A percentile compares a stretch with the other conserved stretches of the same genome.
Evolutionary conservation across 257 asterid species (phyloP).

Genomic region (Linaria vulgaris): DNA sequence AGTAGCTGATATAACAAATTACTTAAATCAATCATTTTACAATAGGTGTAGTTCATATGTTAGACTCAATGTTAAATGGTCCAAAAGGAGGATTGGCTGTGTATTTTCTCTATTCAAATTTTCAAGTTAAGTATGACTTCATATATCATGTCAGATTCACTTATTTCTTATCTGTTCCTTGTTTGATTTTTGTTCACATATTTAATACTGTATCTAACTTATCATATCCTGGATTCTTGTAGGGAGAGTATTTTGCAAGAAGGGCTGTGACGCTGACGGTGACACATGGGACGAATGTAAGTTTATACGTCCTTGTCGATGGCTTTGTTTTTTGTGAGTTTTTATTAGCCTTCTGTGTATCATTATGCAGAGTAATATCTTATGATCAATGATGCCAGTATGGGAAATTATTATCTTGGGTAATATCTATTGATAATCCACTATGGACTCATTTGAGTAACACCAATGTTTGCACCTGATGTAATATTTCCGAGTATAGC

Average conservation of each 20-base stretch:
- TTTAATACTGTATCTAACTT: conserved; percentile 10
- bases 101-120: not conserved
- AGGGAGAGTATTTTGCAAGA: conserved; percentile 97
- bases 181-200: not conserved
- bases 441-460: not conserved
- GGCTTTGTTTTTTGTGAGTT: not conserved
- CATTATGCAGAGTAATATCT: conserved; percentile 25
- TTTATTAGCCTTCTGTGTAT: not conserved
- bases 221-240: conserved; percentile 27
- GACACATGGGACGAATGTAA: conserved; percentile 83
- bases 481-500: not conserved
- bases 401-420: not conserved
- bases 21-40: too few species aligned
- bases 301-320: conserved; percentile 26
- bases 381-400: not conserved
- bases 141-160: not conserved
- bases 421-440: too few species aligned
- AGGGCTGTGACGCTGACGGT: conserved; percentile 85
- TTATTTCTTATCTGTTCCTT: not conserved
- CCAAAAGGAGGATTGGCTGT: not conserved
- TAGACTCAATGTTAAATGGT: not conserved
- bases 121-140: not conserved
- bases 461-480: not conserved
- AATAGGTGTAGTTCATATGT: not conserved
- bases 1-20: not conserved